A percentile compares a stretch with the other conserved stretches of the same genome.
Conservation (phyloP, 2,329 filamentous ascomycete genomes). For the Penicillium italicum region DNA sequence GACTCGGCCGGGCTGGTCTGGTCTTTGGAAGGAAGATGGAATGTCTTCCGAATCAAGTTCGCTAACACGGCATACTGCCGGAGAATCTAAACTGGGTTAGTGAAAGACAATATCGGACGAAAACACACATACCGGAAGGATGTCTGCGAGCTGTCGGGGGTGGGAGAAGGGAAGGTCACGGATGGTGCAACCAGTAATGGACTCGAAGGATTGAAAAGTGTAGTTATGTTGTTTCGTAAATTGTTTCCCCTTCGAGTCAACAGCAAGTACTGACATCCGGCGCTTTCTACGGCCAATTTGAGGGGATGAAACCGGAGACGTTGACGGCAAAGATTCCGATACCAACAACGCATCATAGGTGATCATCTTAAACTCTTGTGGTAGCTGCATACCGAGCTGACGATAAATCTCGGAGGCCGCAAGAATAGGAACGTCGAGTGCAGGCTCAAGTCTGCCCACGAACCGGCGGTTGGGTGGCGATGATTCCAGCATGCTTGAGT, state of each 20-base stretch:
- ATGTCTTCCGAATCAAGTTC: slow-evolving; percentile 38
- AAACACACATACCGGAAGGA: slow-evolving; percentile 37
- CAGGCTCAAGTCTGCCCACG: slow-evolving; percentile 42
- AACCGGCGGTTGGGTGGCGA: slow-evolving; percentile 44
- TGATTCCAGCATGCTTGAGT: slow-evolving; percentile 37
- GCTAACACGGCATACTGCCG: slow-evolving; percentile 45
- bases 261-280: slow-evolving; percentile 30
- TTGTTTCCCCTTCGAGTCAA: slow-evolving; percentile 30
- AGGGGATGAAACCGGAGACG: slow-evolving; percentile 22
- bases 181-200: slow-evolving; percentile 40
- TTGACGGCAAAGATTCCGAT: slow-evolving; percentile 28
- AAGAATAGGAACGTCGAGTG: slow-evolving; percentile 42
- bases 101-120: background rate
- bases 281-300: slow-evolving; percentile 33
- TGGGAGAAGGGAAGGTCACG: slow-evolving; percentile 45
- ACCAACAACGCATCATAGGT: slow-evolving; percentile 41
- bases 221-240: slow-evolving; percentile 40
- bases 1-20: slow-evolving; percentile 9
- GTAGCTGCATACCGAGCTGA: slow-evolving; percentile 38
- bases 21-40: slow-evolving; percentile 22
- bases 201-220: slow-evolving; percentile 43
- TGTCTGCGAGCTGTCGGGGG: slow-evolving; percentile 44
- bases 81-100: slow-evolving; percentile 31
- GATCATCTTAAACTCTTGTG: slow-evolving; percentile 39
- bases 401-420: slow-evolving; percentile 42